Base-by-base conservation (phyloP, 768 basidiomycete genomes). In the Coprinellus micaceus region DNA sequence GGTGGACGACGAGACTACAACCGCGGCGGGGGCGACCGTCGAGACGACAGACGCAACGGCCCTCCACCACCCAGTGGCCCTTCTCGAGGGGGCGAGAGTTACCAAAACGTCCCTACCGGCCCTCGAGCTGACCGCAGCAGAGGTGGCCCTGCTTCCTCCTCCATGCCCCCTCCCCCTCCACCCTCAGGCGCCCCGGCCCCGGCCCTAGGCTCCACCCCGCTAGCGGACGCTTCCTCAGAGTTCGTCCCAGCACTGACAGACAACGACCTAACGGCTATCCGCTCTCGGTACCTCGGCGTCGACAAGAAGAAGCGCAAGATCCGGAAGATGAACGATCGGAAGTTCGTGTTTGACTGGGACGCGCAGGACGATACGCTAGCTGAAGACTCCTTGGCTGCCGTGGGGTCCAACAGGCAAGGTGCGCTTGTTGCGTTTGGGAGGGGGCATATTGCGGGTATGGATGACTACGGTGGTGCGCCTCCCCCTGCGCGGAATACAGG, bases 261-360 rank as follows among this genome's bases (percentile, higher is more conserved):
- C 48, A 81, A 77, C 47, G 95, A 96, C 66, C 78, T 96, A 6
- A 77, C 78, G 0, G 90, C 88, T 0, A 88, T 98, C 62, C 88
- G 93, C 7, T 91, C 94, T 22, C 85, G 96, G 36, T 98, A 99
- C 69, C 86, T 99, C 29, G 97, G 97, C 4, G 89, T 92, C 19
- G 89, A 91, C 70, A 91, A 86, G 71, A 94, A 95, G 80, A 95
- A 94, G 74, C 88, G 92, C 39, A 94, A 91, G 71, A 89, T 93
- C 63, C 86, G 93, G 54, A 95, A 94, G 74, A 93, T 91, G 83
- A 92, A 90, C 66, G 94, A 95, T 70, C 86, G 93, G 71, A 96
- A 96, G 72, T 94, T 98, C 67, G 91, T 96, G n/a, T 99, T 99
- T 66, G 97, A 98, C 69, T 99, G 97, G 97, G 94, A 96, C 66